phyloP scores from a whole-genome alignment of 1,284 basidiomycete species.

The Chalciporus sp. region DNA sequence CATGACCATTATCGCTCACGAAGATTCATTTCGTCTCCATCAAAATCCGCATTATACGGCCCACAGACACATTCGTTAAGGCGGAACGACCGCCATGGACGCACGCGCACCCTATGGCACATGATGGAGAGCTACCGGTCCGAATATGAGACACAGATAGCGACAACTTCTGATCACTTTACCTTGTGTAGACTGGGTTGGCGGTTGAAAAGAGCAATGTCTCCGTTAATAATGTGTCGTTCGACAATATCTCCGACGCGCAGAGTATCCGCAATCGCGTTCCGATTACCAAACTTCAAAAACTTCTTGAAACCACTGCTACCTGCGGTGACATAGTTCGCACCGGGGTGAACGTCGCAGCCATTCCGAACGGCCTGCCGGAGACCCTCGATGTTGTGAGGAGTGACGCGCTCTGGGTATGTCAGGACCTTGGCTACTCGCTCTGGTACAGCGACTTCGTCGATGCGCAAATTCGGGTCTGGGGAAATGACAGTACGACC shows the following conservation, averaged over 20 bases:
- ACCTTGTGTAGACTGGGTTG: slow-evolving; percentile 98
- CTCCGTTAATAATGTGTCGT: slow-evolving; percentile 93
- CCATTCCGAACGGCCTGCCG: slow-evolving; percentile 87
- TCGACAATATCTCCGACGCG: slow-evolving; percentile 90
- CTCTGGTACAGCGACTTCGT: slow-evolving; percentile 97
- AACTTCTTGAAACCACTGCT: slow-evolving; percentile 84
- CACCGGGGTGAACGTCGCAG: slow-evolving; percentile 91
- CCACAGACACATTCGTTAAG: slow-evolving; percentile 99
- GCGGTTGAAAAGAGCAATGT: slow-evolving; percentile 98
- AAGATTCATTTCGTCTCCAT: slow-evolving; percentile 99
- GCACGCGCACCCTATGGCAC: slow-evolving; percentile 91
- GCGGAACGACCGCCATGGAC: slow-evolving; percentile 97
- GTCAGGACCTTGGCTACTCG: slow-evolving; percentile 95
- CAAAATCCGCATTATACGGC: slow-evolving; percentile 99
- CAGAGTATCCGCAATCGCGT: slow-evolving; percentile 76
- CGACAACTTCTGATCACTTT: slow-evolving; percentile 4
- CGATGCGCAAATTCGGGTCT: slow-evolving; percentile 97
- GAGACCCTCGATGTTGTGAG: slow-evolving; percentile 86
- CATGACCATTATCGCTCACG: slow-evolving; percentile 54
- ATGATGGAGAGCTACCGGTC: slow-evolving; percentile 89
- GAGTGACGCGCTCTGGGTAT: slow-evolving; percentile 94
- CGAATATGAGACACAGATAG: slow-evolving; percentile 4
- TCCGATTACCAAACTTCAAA: slow-evolving; percentile 79
- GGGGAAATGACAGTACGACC: slow-evolving; percentile 98
- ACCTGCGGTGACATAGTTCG: slow-evolving; percentile 89